These are phyloP conservation scores for Venturia asperata DNA, from an alignment of 2,329 filamentous ascomycete genomes.

Conservation along the genomic window DNA sequence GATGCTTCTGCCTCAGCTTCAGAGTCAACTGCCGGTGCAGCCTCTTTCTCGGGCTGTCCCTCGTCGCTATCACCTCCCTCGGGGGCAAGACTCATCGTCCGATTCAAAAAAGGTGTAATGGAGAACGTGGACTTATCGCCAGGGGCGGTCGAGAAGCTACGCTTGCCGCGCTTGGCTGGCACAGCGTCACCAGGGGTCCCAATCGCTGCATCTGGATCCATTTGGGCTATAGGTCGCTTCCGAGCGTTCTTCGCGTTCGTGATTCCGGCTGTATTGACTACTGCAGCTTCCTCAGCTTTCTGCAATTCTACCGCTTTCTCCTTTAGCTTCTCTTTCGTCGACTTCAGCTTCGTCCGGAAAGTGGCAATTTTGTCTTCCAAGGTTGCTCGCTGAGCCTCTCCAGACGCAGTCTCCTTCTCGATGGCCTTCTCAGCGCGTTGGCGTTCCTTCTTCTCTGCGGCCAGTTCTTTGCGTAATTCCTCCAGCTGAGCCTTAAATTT, in stretches of 20 bases:
- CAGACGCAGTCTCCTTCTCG: slow-evolving; percentile 53
- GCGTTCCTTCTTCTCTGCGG: slow-evolving; percentile 45
- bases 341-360: slow-evolving; percentile 61
- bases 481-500: slow-evolving; percentile 34
- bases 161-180: slow-evolving; percentile 34
- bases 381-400: slow-evolving; percentile 54
- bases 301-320: slow-evolving; percentile 49
- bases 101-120: slow-evolving; percentile 87
- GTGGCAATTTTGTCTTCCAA: slow-evolving; percentile 65
- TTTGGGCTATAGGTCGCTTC: slow-evolving; percentile 37
- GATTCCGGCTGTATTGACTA: slow-evolving; percentile 28
- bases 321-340: slow-evolving; percentile 66
- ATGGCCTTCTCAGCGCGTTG: slow-evolving; percentile 46
- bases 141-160: slow-evolving; percentile 45
- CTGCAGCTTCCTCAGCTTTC: slow-evolving; percentile 32
- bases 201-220: slow-evolving; percentile 42
- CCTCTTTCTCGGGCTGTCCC: slow-evolving; percentile 19
- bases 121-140: slow-evolving; percentile 91
- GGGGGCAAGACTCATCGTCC: slow-evolving; percentile 53
- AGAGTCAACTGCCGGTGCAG: slow-evolving; percentile 18
- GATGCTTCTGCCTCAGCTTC: slow-evolving; percentile 27
- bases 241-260: slow-evolving; percentile 34
- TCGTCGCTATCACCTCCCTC: slow-evolving; percentile 31
- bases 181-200: slow-evolving; percentile 44
- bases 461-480: slow-evolving; percentile 44